Base-by-base conservation (phyloP, 805 yeast genomes). In the Monosporozyma solicola region DNA sequence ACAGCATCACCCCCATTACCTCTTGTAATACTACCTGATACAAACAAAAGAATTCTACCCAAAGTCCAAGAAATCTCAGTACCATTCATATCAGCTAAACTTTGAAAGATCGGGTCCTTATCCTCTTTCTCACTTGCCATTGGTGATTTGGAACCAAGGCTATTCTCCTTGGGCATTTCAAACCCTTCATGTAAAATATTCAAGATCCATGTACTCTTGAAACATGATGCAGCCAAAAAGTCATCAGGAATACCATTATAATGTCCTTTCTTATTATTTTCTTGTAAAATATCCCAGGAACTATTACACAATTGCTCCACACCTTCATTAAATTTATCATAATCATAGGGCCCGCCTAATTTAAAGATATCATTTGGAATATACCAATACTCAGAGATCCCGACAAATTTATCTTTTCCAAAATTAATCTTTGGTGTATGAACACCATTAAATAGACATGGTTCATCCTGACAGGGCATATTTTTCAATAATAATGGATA, bases 331-430 rank as follows among this genome's bases (percentile, higher is more conserved):
- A 87, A 89, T 41, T 76, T 72, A 39, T 78, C 75, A 64, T 83
- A 92, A 62, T 87, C 87, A 66, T 91, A 91, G 53, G 83, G 88
- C 13, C 97, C 98, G 2, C 95, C 92, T 72, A 89, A 77, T 41
- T 84, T 81, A 66, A 91, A 91, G 3, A 92, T 80, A 64, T 92
- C 98, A 62, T 90, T 87, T 3, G 97, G 91, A 0, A 97, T 89
- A 66, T 94, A 92, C 97, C 98, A 94, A 71, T 89, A 94, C 69
- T 94, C 99, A 7, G 96, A 87, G 24, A 92, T 84, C 0, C 99
- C 99, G 31, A 94, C 85, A 69, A 94, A 91, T 61, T 82, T 85
- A 61, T 89, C 95, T 49, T 76, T 76, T 13, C 77, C 76, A 63
- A 88, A 89, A 70, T 91, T 89, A 55, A 94, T 80, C 32, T 77